Percentiles rank a stretch among this genome's conserved stretches.
Conservation (phyloP, 163 green algal species). For the Volvox carteri region DNA sequence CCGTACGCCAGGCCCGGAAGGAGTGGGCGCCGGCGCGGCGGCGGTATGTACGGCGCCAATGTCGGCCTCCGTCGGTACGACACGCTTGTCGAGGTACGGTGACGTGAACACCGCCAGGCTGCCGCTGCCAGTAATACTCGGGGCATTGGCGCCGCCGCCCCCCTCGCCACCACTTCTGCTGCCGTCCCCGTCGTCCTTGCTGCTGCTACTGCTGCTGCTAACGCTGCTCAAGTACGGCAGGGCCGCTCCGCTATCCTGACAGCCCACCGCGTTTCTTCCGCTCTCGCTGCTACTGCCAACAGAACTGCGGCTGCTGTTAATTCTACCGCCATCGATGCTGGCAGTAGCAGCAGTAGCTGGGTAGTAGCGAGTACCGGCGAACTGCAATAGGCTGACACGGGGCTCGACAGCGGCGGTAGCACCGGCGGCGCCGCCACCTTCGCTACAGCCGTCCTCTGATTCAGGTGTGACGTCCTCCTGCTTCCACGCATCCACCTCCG, state of each 20-base stretch:
- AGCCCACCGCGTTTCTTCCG: background rate
- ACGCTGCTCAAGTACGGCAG: no score
- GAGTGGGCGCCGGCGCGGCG: background rate
- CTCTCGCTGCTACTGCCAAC: background rate
- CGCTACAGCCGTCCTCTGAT: background rate
- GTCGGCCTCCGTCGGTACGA: constrained; percentile 6
- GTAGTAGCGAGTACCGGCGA: background rate
- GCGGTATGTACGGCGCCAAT: background rate
- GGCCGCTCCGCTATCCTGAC: no score
- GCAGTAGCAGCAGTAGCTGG: background rate
- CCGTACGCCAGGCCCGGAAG: background rate
- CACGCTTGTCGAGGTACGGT: background rate
- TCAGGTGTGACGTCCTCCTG: background rate
- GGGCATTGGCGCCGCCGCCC: background rate
- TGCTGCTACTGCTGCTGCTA: background rate
- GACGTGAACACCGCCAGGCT: background rate
- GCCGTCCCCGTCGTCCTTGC: background rate
- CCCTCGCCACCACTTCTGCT: background rate
- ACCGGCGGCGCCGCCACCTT: background rate
- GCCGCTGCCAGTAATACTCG: background rate
- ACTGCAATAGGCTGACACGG: background rate
- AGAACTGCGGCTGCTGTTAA: background rate
- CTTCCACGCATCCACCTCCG: background rate
- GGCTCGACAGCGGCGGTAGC: background rate
- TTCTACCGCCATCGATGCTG: background rate